Base-by-base conservation (phyloP, 441 rosid genomes). In the Dalechampia spathulata region DNA sequence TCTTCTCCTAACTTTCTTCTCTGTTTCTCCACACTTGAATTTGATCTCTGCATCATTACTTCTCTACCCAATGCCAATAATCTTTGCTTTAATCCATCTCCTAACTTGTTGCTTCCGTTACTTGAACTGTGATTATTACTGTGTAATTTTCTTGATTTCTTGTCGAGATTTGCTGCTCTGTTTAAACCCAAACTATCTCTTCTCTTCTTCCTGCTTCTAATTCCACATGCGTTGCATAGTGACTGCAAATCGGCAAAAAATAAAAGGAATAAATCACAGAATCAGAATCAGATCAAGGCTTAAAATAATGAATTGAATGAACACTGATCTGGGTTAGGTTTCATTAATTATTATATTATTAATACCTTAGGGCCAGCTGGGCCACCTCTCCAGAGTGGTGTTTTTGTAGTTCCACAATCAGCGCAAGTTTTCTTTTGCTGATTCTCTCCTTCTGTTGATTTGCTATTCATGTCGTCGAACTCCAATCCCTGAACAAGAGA, bases 291-390 rank as follows among this genome's bases (percentile, higher is more conserved):
- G 41, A 43, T 64, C 49, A 47, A 37, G 22, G 54, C 20, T 30
- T 30, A 30, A 30, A 30, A 30, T 3, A 30, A 30, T 30, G 4
- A 8, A 30, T 30, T 30, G 8, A 30, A 30, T 30, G 34, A 30
- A 30, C n/a, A n/a, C n/a, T n/a, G n/a, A n/a, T n/a, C n/a, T n/a
- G n/a, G n/a, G n/a, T n/a, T n/a, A n/a, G n/a, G n/a, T n/a, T n/a
- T n/a, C n/a, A n/a, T n/a, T n/a, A n/a, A n/a, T n/a, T n/a, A n/a
- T n/a, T n/a, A n/a, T n/a, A n/a, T 30, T 30, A 30, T 30, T 30
- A n/a, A n/a, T 21, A 87, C 98, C 95, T 91, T 91, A 3, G 98
- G 98, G 0, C 98, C 98, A 0, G 96, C 86, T 16, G 96, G 98
- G 19, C 98, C 98, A 5, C 96, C 90, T 6, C 98, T 76, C 98